Evolutionary conservation across 164 flowering plant species (phyloP), one percentile per base, ranked within the genome.

Genomic region (Macadamia integrifolia): DNA sequence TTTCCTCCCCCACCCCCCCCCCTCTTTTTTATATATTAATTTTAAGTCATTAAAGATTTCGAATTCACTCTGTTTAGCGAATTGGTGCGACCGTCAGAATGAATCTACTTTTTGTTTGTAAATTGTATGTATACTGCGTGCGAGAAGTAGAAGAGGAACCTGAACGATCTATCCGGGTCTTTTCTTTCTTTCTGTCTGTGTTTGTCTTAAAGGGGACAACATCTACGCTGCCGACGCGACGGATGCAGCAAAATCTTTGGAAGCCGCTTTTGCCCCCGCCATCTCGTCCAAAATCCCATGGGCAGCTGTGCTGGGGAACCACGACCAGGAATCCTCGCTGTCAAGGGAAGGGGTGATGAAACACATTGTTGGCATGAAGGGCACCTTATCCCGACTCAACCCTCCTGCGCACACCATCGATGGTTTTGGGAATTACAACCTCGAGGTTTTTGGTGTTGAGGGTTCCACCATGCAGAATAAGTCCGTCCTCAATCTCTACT

Each of bases 301-400:
- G 99, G 98, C 87, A 1, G 99, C 95, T 18, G 88, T 94, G 31
- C 80, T 92, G 18, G 99, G 99, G 28, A 94, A 94, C 83, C 99
- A 94, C 66, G 99, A 94, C 66, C 97, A 90, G 71, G 92, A 94
- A 78, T 82, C 88, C 5, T 73, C 91, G 0, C 76, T 92, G 30
- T 82, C 92, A 1, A 84, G 98, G 79, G 85, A 81, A 78, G 91
- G 79, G 2, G 90, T 94, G 58, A 94, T 94, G 99, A 88, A 81
- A 64, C 85, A 94, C 71, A 77, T 94, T 1, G 87, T 77, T 13
- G 75, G 79, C 13, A 73, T 94, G 88, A 77, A 84, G 62, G 61
- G 80, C 61, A 86, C 99, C 1, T 52, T 94, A 63, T 80, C 99
- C 35, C 78, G 63, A 67, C 48, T 88, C 17, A 91, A 89, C 66